Percentiles rank a stretch among this genome's conserved stretches.
Conservation (phyloP, 768 basidiomycete genomes). For the Lentinula detonsa region DNA sequence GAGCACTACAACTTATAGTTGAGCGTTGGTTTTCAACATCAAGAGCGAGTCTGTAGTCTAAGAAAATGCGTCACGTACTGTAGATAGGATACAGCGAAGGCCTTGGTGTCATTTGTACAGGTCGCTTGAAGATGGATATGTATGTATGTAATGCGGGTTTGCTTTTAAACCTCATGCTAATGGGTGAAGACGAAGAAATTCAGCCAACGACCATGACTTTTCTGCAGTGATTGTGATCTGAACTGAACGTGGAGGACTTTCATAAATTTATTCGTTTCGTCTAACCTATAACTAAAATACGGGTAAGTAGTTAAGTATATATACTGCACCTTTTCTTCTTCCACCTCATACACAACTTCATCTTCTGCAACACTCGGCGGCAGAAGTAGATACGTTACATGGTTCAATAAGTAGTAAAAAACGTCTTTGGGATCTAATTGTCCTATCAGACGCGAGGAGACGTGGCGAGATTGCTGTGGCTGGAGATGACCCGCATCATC, state of each 20-base stretch:
- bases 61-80: too few relatives aligned
- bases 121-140: too few relatives aligned
- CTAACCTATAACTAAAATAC: not conserved
- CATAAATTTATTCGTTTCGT: not conserved
- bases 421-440: not conserved
- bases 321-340: not conserved
- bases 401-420: not conserved
- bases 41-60: too few relatives aligned
- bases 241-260: not conserved
- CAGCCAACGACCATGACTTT: too few relatives aligned
- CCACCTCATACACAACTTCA: not conserved
- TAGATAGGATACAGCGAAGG: too few relatives aligned
- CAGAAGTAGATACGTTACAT: not conserved
- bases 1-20: conserved; percentile 32
- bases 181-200: too few relatives aligned
- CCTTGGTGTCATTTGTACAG: too few relatives aligned
- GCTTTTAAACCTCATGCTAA: too few relatives aligned
- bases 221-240: too few relatives aligned
- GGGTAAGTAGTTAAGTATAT: not conserved
- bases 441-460: not conserved
- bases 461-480: not conserved
- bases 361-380: not conserved
- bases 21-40: not conserved
- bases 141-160: too few relatives aligned
- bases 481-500: conserved; percentile 27